Conservation (phyloP, 2,329 filamentous ascomycete genomes). For the Amauroascus niger region DNA sequence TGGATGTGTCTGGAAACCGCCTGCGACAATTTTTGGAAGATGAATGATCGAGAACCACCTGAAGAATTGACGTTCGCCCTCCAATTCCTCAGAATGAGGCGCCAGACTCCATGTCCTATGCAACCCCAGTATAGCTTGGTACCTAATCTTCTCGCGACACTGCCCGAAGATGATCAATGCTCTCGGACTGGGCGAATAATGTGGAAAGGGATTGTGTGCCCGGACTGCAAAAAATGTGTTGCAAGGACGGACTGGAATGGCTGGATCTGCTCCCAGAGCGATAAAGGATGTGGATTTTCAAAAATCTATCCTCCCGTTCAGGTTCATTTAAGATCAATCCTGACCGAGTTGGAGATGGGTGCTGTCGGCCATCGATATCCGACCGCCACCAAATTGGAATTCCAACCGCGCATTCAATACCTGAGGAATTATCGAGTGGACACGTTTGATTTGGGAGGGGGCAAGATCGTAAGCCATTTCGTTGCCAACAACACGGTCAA, state of each 20-base stretch:
- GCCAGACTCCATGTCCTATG: conserved; percentile 33
- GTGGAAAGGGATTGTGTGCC: conserved; percentile 58
- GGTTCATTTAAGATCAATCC: conserved; percentile 27
- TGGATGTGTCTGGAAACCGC: conserved; percentile 50
- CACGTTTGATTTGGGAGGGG: conserved; percentile 26
- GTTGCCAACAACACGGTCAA: conserved; percentile 48
- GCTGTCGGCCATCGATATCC: conserved; percentile 18
- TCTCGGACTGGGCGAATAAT: conserved; percentile 43
- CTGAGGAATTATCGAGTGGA: conserved; percentile 27
- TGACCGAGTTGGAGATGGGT: conserved; percentile 26
- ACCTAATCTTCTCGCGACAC: conserved; percentile 32
- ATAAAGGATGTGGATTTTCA: conserved; percentile 41
- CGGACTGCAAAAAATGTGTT: conserved; percentile 52
- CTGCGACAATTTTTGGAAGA: conserved; percentile 50
- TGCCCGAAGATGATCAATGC: conserved; percentile 29
- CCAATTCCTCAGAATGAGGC: conserved; percentile 49
- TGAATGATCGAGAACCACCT: conserved; percentile 28
- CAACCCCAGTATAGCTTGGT: conserved; percentile 32
- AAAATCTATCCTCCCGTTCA: conserved; percentile 24
- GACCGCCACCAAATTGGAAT: background rate
- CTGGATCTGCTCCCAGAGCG: conserved; percentile 49
- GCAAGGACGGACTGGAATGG: conserved; percentile 51
- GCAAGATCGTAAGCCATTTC: conserved; percentile 47
- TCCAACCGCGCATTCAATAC: conserved; percentile 12
- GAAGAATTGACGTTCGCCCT: conserved; percentile 42